Evolutionary conservation across 441 rosid species (phyloP), one percentile per base, ranked within the genome.

Genomic region (Hypseocharis bilobata): DNA sequence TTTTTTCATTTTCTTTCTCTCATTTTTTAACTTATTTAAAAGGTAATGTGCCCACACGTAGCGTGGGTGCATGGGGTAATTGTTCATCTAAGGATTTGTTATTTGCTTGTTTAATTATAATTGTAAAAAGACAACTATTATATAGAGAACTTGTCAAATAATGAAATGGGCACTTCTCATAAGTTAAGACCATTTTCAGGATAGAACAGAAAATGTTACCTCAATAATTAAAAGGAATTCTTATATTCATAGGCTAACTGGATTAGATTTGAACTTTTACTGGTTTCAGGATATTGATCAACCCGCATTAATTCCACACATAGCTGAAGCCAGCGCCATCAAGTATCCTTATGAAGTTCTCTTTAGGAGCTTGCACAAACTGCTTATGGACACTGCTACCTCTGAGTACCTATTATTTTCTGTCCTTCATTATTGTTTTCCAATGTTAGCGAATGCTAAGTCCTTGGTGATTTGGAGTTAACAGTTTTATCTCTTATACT

Each of bases 351-450:
- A 94, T 55, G 99, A 94, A 84, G 96, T 91, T 73, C 96, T 94
- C 73, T 94, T 94, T 79, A 82, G 98, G 84, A 91, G 98, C 74
- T 78, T 86, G 77, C 99, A 94, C 79, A 94, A 89, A 81, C 85
- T 94, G 73, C 92, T 94, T 60, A 85, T 94, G 92, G 99, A 94
- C 78, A 94, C 99, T 69, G 99, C 99, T 64, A 91, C 99, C 76
- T 94, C 99, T 26, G 99, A 94, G 99, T 94, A 85, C 75, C 71
- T 67, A 76, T 70, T 68, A 72, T 68, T 57, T 6, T 76, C 51
- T 64, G 40, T 65, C 76, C 64, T 67, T 75, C 75, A 11, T 62
- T 55, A 70, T 74, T 67, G 44, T 65, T 66, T 45, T 72, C 30
- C 20, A 29, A 44, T 70, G 16, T 19, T 0, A 3, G 17, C 25